Conservation (phyloP, 192 early-diverging fungal genomes). For the Rhizophagus clarus region DNA sequence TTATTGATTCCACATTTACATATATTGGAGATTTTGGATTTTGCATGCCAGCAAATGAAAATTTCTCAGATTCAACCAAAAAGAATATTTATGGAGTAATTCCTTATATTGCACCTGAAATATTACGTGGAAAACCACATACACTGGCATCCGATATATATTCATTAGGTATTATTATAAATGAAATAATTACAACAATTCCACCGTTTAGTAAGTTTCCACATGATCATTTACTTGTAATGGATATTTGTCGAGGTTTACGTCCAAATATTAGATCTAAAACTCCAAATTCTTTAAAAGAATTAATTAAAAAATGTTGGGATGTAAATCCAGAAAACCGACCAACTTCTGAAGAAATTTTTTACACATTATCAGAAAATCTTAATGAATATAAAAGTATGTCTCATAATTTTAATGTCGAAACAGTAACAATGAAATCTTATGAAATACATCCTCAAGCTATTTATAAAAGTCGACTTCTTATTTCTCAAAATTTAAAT, state of each 20-base stretch:
- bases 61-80: background rate
- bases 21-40: constrained; percentile 1
- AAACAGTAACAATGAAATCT: too few relatives aligned
- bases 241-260: background rate
- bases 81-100: background rate
- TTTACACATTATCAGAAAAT: too few relatives aligned
- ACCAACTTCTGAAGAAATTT: background rate
- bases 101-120: background rate
- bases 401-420: too few relatives aligned
- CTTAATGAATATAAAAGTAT: too few relatives aligned
- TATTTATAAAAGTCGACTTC: too few relatives aligned
- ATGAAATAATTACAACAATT: background rate
- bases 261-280: background rate
- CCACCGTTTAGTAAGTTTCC: background rate
- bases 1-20: background rate
- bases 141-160: background rate
- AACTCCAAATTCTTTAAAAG: background rate
- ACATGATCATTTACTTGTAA: background rate
- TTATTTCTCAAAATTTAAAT: too few relatives aligned
- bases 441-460: too few relatives aligned
- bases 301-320: background rate
- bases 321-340: background rate
- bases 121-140: background rate
- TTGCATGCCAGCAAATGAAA: background rate
- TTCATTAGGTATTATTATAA: constrained; percentile 6